Percentiles rank a stretch among this genome's conserved stretches.
Conservation (phyloP, 1,284 basidiomycete species). For the Marasmius oreades region DNA sequence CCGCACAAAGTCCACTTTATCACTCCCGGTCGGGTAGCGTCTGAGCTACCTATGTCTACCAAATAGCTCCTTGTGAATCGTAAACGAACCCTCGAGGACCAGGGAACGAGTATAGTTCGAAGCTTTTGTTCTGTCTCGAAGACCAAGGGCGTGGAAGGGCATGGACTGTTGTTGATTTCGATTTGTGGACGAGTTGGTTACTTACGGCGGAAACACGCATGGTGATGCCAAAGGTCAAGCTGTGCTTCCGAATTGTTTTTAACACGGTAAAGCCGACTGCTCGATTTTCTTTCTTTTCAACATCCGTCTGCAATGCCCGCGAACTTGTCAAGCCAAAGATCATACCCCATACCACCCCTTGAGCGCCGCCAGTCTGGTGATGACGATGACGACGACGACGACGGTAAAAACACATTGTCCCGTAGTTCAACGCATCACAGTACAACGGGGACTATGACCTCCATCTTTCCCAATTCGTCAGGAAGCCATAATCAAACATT, state of each 20-base stretch:
- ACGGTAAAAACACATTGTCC: neutral
- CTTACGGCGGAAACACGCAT: too few relatives aligned
- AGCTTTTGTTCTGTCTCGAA: too few relatives aligned
- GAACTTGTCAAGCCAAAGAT: neutral
- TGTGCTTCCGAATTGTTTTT: neutral
- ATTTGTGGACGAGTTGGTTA: too few relatives aligned
- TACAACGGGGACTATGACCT: neutral
- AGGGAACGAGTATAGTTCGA: too few relatives aligned
- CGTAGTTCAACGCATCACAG: neutral
- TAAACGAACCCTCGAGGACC: too few relatives aligned
- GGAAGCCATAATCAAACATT: neutral
- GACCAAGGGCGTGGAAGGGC: too few relatives aligned
- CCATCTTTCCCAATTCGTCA: neutral
- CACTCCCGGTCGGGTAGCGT: too few relatives aligned
- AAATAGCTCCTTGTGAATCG: too few relatives aligned
- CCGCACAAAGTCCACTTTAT: neutral
- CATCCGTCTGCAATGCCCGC: neutral
- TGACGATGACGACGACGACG: conserved; percentile 6
- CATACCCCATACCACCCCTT: neutral
- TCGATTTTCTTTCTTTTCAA: neutral
- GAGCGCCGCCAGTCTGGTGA: neutral
- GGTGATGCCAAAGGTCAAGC: too few relatives aligned
- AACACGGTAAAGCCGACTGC: neutral
- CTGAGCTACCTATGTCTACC: too few relatives aligned
- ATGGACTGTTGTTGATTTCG: too few relatives aligned